phyloP scores from a whole-genome alignment of 176 grass and related monocot species.

The Pontederia crassipes region DNA sequence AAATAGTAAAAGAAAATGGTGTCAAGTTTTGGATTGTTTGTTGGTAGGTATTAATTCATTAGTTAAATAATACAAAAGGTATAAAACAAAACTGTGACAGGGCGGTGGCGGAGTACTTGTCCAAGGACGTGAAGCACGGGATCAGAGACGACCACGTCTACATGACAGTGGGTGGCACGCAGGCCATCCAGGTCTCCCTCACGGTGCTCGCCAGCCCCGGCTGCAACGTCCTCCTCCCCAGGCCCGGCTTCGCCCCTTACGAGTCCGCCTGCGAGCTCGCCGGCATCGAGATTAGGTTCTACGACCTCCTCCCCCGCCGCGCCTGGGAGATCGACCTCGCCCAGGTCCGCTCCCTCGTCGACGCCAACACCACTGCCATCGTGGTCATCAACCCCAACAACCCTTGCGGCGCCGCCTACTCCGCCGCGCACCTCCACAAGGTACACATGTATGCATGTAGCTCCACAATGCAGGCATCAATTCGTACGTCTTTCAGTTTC shows the following conservation, averaged over 20 bases:
- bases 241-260: slow-evolving; percentile 64
- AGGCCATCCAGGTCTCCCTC: slow-evolving; percentile 47
- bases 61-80: too few relatives aligned
- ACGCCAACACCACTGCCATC: slow-evolving; percentile 39
- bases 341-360: slow-evolving; percentile 25
- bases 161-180: slow-evolving; percentile 54
- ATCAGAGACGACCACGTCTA: slow-evolving; percentile 44
- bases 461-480: not conserved
- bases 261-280: slow-evolving; percentile 54
- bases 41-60: too few relatives aligned
- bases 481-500: not conserved
- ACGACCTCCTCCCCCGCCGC: slow-evolving; percentile 42
- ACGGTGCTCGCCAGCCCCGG: slow-evolving; percentile 51
- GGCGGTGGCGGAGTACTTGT: slow-evolving; percentile 52
- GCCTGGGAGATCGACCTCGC: slow-evolving; percentile 64
- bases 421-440: slow-evolving; percentile 49
- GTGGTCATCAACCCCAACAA: slow-evolving; percentile 96
- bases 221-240: slow-evolving; percentile 60
- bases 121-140: slow-evolving; percentile 26
- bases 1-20: too few relatives aligned
- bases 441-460: not conserved
- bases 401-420: slow-evolving; percentile 56
- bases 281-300: slow-evolving; percentile 62
- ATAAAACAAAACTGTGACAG: slow-evolving; percentile 12
- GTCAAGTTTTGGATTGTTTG: too few relatives aligned